Evolutionary conservation across 1,284 basidiomycete species (phyloP), one percentile per base, ranked within the genome.

Genomic region (Phaffia rhodozyma): DNA sequence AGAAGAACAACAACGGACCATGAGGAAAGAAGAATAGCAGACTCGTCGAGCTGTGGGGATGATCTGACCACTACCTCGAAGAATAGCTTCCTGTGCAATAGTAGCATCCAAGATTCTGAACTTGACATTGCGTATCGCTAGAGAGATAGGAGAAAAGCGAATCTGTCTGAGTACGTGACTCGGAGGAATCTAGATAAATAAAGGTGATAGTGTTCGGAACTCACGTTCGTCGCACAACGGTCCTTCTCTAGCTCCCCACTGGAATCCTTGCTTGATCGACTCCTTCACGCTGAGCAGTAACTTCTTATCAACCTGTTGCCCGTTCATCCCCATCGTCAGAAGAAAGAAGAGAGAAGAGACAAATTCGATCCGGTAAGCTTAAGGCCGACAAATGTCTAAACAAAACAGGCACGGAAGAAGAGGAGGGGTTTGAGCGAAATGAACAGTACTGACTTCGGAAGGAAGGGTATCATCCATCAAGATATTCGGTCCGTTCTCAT

Each of bases 11-110:
- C 21, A 27, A 72, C 78, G 75, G 72, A 89, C 90, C 84, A 98
- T 91, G 66, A 99, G 79, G 82, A 97, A 94, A 20, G 92, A 94
- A n/a, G 94, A 97, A 74, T 99, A 98, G 78, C 93, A 97, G 59
- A 97, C 96, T 55, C 96, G 85, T 67, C 96, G 86, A 6, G 92
- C 91, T 13, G 94, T 97, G 43, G 94, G 94, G 68, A 99, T 97
- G 71, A 99, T 92, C 77, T 98, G 96, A 66, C 96, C 96, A 66
- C 93, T 91, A 55, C 96, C 96, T 51, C 96, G 86, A 80, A 90
- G 94, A 72, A 98, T 98, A 70, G 93, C 89, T 75, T 98, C 94
- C 70, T 86, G 84, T 11, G 94, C 91, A 27, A 99, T 78, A 67
- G 83, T 86, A 16, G 94, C 91, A 70, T 97, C 92, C 61, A 97